Percentiles rank a stretch among this genome's conserved stretches.
phyloP scores from a whole-genome alignment of 2,329 filamentous ascomycete genomes.

The Ilyonectria robusta region DNA sequence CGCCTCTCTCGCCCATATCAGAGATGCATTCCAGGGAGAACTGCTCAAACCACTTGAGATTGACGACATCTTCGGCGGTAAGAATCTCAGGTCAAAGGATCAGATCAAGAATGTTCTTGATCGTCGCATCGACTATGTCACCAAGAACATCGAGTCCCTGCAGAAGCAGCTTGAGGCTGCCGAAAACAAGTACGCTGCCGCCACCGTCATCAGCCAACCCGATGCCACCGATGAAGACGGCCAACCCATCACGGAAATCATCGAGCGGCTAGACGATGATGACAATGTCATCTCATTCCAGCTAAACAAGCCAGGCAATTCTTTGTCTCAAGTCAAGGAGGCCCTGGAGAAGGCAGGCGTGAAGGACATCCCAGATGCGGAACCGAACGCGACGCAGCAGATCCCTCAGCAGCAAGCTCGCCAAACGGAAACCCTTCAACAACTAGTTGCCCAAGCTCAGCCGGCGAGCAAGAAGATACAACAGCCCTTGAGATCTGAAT shows the following conservation, averaged over 20 bases:
- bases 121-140: slow-evolving; percentile 90
- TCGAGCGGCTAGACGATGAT: slow-evolving; percentile 92
- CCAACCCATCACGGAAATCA: slow-evolving; percentile 88
- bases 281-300: slow-evolving; percentile 83
- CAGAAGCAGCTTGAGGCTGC: slow-evolving; percentile 79
- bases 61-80: slow-evolving; percentile 60
- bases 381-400: slow-evolving; percentile 24
- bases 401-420: neutral
- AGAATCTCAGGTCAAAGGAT: slow-evolving; percentile 45
- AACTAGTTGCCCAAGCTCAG: slow-evolving; percentile 15
- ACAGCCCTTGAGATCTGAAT: slow-evolving; percentile 9
- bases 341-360: slow-evolving; percentile 84
- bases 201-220: slow-evolving; percentile 71
- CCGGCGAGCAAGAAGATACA: slow-evolving; percentile 11
- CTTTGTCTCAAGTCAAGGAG: slow-evolving; percentile 77
- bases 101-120: slow-evolving; percentile 73
- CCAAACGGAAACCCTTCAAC: slow-evolving; percentile 8
- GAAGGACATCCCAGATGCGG: slow-evolving; percentile 56
- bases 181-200: slow-evolving; percentile 78
- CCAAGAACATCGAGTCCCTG: slow-evolving; percentile 82
- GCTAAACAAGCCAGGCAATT: slow-evolving; percentile 76
- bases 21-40: slow-evolving; percentile 72
- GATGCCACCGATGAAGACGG: slow-evolving; percentile 77
- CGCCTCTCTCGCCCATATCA: slow-evolving; percentile 69
- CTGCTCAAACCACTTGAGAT: slow-evolving; percentile 73